Base-by-base conservation (phyloP, 1,284 basidiomycete genomes). In the Porogramme epimiltina region DNA sequence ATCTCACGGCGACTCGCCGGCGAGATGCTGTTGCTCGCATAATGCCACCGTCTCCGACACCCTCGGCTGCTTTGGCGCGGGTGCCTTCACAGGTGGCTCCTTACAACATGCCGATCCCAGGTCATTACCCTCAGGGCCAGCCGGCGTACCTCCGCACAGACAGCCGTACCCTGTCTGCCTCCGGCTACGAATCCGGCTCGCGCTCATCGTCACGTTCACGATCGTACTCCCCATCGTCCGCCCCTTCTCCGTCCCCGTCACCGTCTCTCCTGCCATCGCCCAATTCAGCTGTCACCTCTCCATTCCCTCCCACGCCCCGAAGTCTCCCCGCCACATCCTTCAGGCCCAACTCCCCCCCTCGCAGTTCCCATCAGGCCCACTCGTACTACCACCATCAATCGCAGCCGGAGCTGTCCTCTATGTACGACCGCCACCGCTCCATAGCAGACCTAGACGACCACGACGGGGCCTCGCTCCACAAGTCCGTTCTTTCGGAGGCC, bases 1-100 rank as follows among this genome's bases (percentile, higher is more conserved):
- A 74, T 57, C 59, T 61, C 59, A 59, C 58, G 42, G 48, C 60
- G 24, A 56, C 56, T 49, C 58, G 63, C 22, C 34, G 34, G 13
- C 52, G 61, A 20, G 60, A 61, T 37, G 60, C 47, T 44, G 61
- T 60, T 47, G 53, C 59, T 16, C 59, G 56, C 42, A 52, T 60
- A 42, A 45, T 57, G 26, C 57, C 45, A 43, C 61, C 57, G 15
- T 24, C 59, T 0, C 49, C 24, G 34, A 22, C 38, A 16, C 37
- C 24, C 44, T 5, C 37, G 42, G 39, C 36, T 22, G 10, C 47
- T 41, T 13, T 46, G 20, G 24, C 36, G 18, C 40, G 46, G 43
- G 16, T 47, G n/a, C 36, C 50, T 20, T n/a, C 28, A 45, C 42
- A 49, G 44, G 38, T 28, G 3, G 38, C 41, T 38, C 45, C 49